These are phyloP conservation scores for Pneumocystis jirovecii DNA, from an alignment of 1,139 yeast genomes.

Conservation along the genomic window DNA sequence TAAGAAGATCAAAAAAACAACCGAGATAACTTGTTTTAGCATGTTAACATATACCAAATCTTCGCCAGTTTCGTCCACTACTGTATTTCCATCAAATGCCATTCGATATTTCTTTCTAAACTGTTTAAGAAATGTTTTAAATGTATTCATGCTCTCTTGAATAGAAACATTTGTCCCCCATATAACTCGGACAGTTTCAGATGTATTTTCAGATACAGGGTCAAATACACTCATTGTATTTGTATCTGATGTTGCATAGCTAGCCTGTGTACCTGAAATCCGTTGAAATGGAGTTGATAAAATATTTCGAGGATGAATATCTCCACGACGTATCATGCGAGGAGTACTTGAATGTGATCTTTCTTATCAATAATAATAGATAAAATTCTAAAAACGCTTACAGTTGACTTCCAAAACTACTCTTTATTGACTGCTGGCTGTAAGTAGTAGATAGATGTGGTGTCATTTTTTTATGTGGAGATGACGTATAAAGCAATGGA, in stretches of 20 bases:
- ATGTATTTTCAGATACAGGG: slow-evolving; percentile 29
- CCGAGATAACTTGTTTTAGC: neutral
- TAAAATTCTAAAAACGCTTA: neutral
- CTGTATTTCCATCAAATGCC: slow-evolving; percentile 34
- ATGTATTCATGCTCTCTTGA: slow-evolving; percentile 64
- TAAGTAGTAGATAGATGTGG: neutral
- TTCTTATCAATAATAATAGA: neutral
- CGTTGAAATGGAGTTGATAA: slow-evolving; percentile 37
- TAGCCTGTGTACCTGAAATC: slow-evolving; percentile 24
- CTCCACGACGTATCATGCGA: slow-evolving; percentile 33
- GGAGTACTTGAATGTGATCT: slow-evolving; percentile 6
- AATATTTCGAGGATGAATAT: slow-evolving; percentile 42
- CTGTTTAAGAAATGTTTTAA: slow-evolving; percentile 68
- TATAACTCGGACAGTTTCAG: slow-evolving; percentile 54
- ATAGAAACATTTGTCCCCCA: slow-evolving; percentile 98
- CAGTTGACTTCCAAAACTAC: neutral
- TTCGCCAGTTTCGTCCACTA: neutral
- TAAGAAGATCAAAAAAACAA: neutral
- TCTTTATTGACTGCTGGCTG: neutral
- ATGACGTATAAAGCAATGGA: neutral
- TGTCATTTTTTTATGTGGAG: neutral
- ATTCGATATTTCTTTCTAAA: slow-evolving; percentile 69
- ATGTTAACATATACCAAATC: neutral
- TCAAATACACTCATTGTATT: slow-evolving; percentile 5
- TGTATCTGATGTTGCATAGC: slow-evolving; percentile 19